Conservation (phyloP, 305 asterid genomes). For the Galium porrigens region DNA sequence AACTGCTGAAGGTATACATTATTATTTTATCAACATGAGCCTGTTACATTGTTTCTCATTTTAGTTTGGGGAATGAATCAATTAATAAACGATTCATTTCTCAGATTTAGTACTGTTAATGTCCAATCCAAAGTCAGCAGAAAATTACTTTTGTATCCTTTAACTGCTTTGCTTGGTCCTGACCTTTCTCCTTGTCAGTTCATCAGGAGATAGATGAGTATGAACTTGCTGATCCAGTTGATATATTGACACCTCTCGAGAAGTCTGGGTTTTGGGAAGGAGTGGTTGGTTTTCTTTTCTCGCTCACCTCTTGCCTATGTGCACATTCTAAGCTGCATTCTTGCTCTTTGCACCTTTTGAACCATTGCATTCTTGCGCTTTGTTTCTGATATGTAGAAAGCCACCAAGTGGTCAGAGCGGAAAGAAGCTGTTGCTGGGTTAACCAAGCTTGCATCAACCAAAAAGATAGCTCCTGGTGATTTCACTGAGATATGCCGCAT, state of each 20-base stretch:
- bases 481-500: conserved; percentile 87
- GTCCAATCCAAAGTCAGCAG: not conserved
- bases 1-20: conserved; percentile 50
- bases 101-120: not conserved
- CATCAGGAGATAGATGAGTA: conserved; percentile 94
- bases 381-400: conserved; percentile 48
- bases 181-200: conserved; percentile 39
- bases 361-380: conserved; percentile 8
- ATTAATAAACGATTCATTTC: not conserved
- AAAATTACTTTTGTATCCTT: conserved; percentile 6
- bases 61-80: conserved; percentile 1
- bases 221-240: conserved; percentile 97
- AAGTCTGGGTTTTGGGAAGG: conserved; percentile 99
- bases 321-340: not conserved
- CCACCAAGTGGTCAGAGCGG: conserved; percentile 95
- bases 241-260: conserved; percentile 80
- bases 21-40: conserved; percentile 6
- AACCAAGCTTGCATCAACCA: conserved; percentile 93
- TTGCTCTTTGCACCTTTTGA: not conserved
- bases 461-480: conserved; percentile 92
- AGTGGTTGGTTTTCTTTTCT: conserved; percentile 48
- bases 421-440: conserved; percentile 92
- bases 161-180: conserved; percentile 18
- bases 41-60: not conserved
- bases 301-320: not conserved